Evolutionary conservation across 495 filamentous ascomycete species (phyloP), one percentile per base, ranked within the genome.

Genomic region (Penicillium cataractarum): DNA sequence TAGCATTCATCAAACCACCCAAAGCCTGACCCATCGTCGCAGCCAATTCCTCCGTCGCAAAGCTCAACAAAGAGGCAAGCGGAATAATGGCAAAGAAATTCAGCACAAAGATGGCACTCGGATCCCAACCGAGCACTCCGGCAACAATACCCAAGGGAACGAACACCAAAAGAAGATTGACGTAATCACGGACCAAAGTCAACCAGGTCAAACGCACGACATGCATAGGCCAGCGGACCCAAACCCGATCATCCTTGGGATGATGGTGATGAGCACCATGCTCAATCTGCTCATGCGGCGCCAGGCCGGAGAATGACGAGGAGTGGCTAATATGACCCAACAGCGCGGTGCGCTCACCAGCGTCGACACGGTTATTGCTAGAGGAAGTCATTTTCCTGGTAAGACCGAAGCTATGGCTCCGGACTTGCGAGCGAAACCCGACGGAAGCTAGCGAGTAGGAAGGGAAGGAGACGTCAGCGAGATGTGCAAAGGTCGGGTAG

Each of bases 21-120:
- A 98, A 72, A 0, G 95, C 94, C 75, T 97, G 89, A 19, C 95
- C 95, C 60, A 97, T 82, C 53, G 89, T 89, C 12, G 84, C 82
- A 6, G 92, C 87, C 61, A 99, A 82, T 75, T 99, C 92, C 78
- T 97, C 95, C 1, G 95, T 99, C 46, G 95, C 95, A 76, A 97
- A 97, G 62, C 93, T 96, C 63, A 99, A 80, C 63, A 99, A 81
- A 6, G 94, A 91, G 24, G 95, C 95, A 40, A 99, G 83, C 8
- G 95, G 95, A 57, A 99, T 89, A 67, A 99, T 99, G 58, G 95
- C 94, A 66, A 97, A 83, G 76, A 98, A 99, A 77, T 99, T 99
- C 68, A 97, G 80, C 10, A 87, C 76, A 71, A 99, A 99, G 37
- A 96, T 85, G 27, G 85, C 84, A 0, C 90, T 87, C 8, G 93